These are phyloP conservation scores for Besnoitia besnoiti DNA, from an alignment of 169 alveolate species.

Conservation along the genomic window DNA sequence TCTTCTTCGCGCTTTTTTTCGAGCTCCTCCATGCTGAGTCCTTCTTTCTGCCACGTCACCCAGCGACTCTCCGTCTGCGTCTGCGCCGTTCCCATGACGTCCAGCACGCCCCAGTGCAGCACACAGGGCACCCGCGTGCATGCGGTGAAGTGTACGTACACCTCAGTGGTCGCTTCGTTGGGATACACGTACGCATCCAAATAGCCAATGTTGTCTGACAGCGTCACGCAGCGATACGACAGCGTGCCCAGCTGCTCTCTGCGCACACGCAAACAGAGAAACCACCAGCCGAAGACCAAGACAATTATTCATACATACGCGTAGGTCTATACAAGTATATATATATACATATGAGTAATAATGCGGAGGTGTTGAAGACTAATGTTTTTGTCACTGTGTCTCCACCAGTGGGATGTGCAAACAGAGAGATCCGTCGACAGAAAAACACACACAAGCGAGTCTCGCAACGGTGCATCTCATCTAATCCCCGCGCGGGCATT, in stretches of 20 bases:
- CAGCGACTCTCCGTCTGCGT: slow-evolving; percentile 30
- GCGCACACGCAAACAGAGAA: neutral
- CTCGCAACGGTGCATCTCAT: too few species aligned
- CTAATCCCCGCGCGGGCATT: too few species aligned
- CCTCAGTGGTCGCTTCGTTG: slow-evolving; percentile 36
- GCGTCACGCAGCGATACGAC: slow-evolving; percentile 48
- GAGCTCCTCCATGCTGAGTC: slow-evolving; percentile 22
- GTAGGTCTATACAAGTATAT: too few species aligned
- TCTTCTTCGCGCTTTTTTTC: slow-evolving; percentile 26
- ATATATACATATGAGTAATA: too few species aligned
- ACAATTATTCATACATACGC: too few species aligned
- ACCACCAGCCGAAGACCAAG: too few species aligned
- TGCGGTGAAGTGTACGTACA: slow-evolving; percentile 44
- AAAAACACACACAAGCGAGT: too few species aligned
- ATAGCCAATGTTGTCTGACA: slow-evolving; percentile 46
- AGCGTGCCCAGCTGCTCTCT: slow-evolving; percentile 26
- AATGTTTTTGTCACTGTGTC: too few species aligned
- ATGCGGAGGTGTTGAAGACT: too few species aligned
- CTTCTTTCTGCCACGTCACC: slow-evolving; percentile 16
- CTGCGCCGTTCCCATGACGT: slow-evolving; percentile 64
- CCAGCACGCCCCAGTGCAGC: slow-evolving; percentile 65
- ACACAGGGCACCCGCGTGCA: slow-evolving; percentile 57
- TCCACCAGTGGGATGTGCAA: too few species aligned
- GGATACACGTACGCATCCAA: slow-evolving; percentile 46
- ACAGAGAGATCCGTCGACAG: too few species aligned